Evolutionary conservation across 179 eudicot species (phyloP).

Genomic region (Gypsophila paniculata): DNA sequence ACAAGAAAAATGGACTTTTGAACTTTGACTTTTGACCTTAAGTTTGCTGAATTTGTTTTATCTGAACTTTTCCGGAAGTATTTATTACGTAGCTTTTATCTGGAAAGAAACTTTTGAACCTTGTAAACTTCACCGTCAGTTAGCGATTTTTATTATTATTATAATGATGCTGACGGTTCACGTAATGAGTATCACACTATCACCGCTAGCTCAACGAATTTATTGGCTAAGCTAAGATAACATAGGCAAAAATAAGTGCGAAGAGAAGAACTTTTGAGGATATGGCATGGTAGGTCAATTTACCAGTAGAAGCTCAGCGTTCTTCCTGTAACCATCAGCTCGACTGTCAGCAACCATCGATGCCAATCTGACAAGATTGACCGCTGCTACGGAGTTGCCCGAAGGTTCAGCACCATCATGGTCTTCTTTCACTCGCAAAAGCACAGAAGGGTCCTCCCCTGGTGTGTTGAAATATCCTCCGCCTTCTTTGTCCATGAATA

Average conservation of each 20-base stretch:
- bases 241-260: background rate
- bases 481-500: constrained; percentile 76
- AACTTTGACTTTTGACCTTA: background rate
- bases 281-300: background rate
- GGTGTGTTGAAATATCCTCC: constrained; percentile 88
- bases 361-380: constrained; percentile 70
- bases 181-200: too few relatives aligned
- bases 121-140: too few relatives aligned
- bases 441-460: constrained; percentile 87
- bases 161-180: too few relatives aligned
- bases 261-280: background rate
- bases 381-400: constrained; percentile 81
- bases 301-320: constrained; percentile 75
- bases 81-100: background rate
- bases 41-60: background rate
- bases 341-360: constrained; percentile 43
- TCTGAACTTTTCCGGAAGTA: background rate
- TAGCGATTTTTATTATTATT: too few relatives aligned
- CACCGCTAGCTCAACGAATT: too few relatives aligned
- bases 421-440: constrained; percentile 87
- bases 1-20: background rate
- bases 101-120: too few relatives aligned
- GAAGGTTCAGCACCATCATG: constrained; percentile 98
- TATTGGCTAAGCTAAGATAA: too few relatives aligned
- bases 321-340: constrained; percentile 47